Percentiles rank a stretch among this genome's conserved stretches.
These are phyloP conservation scores for Dovyalis caffra DNA, from an alignment of 345 rosid genomes.

Conservation along the genomic window DNA sequence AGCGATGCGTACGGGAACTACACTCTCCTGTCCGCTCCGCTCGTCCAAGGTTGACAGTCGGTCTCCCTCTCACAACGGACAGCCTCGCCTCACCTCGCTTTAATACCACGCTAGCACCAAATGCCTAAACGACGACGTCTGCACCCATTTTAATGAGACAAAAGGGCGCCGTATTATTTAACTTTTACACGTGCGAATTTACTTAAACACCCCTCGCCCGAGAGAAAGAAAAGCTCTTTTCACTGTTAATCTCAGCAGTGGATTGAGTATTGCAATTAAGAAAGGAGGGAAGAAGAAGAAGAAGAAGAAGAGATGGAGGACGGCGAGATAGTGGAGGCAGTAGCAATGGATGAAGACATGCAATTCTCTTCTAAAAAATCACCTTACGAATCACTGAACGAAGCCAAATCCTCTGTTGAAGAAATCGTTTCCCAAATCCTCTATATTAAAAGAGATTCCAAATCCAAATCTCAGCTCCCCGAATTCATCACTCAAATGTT, in stretches of 20 bases:
- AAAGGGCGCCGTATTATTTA: neutral
- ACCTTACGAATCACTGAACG: conserved; percentile 63
- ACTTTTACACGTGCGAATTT: too few species aligned
- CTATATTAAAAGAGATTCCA: conserved; percentile 51
- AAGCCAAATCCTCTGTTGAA: conserved; percentile 73
- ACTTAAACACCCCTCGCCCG: too few species aligned
- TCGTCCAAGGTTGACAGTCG: too few species aligned
- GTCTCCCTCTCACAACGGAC: neutral
- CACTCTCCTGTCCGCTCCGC: neutral
- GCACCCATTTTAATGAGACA: neutral
- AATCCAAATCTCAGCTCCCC: conserved; percentile 60
- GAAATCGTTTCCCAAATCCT: conserved; percentile 66
- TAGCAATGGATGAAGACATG: conserved; percentile 42
- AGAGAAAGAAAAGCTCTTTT: too few species aligned
- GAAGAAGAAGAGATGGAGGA: conserved; percentile 57
- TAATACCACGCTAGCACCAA: too few species aligned
- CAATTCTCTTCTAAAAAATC: conserved; percentile 48
- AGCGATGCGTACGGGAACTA: neutral
- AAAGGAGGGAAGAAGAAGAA: too few species aligned
- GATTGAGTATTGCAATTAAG: too few species aligned
- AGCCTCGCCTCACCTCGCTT: neutral
- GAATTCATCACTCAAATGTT: conserved; percentile 82
- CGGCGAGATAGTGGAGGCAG: conserved; percentile 85
- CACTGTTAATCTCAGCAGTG: too few species aligned
- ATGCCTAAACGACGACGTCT: neutral